These are phyloP conservation scores for Saccharomycopsis babjevae DNA, from an alignment of 805 yeast species.

Conservation along the genomic window DNA sequence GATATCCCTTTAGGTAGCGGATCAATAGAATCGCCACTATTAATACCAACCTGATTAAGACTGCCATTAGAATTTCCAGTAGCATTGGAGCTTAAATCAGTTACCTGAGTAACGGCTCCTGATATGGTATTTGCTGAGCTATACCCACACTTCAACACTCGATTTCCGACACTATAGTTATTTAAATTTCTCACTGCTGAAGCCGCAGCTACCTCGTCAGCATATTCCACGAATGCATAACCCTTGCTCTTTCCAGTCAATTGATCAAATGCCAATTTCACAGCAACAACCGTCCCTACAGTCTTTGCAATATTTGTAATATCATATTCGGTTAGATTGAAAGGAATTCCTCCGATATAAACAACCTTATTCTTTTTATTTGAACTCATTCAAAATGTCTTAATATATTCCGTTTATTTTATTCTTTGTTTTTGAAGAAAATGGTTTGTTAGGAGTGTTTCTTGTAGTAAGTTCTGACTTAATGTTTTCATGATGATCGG, in stretches of 20 bases:
- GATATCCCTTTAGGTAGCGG: constrained; percentile 47
- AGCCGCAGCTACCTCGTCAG: constrained; percentile 72
- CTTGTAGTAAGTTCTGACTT: neutral
- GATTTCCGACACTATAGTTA: constrained; percentile 62
- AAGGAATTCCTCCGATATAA: constrained; percentile 82
- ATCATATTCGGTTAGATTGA: constrained; percentile 90
- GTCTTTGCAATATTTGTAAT: constrained; percentile 75
- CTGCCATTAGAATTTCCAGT: constrained; percentile 18
- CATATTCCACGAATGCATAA: constrained; percentile 77
- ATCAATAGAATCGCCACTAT: constrained; percentile 25
- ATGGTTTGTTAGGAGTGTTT: no score
- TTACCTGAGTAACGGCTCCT: constrained; percentile 6
- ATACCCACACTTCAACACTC: constrained; percentile 66
- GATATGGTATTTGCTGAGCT: constrained; percentile 9
- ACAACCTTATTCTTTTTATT: constrained; percentile 35
- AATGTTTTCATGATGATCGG: neutral
- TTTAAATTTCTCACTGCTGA: constrained; percentile 85
- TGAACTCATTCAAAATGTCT: neutral
- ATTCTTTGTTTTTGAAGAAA: neutral
- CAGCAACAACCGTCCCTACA: constrained; percentile 76
- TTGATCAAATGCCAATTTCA: constrained; percentile 74
- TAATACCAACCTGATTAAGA: constrained; percentile 8
- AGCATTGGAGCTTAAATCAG: constrained; percentile 29
- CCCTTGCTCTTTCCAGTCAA: constrained; percentile 88
- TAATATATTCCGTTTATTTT: neutral